phyloP scores from a whole-genome alignment of 257 asterid species.

The Nicotiana knightiana region DNA sequence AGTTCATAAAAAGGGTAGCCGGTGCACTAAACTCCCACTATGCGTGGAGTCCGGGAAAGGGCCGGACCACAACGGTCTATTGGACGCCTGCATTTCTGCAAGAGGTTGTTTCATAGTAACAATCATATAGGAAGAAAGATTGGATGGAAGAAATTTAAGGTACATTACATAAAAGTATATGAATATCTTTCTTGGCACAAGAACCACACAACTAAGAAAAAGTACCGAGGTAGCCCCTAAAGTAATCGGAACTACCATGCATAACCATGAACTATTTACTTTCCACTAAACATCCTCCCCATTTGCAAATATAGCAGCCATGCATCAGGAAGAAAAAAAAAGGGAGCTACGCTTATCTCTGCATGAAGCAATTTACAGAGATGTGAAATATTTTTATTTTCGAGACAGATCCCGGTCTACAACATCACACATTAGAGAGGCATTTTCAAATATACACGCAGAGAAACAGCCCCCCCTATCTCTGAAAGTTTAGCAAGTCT shows the following conservation, averaged over 20 bases:
- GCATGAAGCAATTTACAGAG: background rate
- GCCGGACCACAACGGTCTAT: too few species aligned
- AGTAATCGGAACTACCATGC: conserved; percentile 8
- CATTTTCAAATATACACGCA: conserved; percentile 2
- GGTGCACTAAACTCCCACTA: too few species aligned
- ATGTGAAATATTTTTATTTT: background rate
- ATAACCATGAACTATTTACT: conserved; percentile 9
- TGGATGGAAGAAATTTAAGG: background rate
- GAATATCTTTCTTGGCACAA: background rate
- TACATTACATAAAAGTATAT: background rate
- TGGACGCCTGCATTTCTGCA: too few species aligned
- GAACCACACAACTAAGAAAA: background rate
- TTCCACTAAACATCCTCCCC: background rate
- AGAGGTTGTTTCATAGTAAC: too few species aligned
- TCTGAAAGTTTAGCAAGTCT: conserved; percentile 3
- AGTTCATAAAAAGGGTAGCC: background rate
- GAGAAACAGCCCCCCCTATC: background rate
- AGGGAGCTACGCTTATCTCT: background rate
- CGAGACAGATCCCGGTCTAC: background rate
- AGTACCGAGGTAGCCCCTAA: background rate
- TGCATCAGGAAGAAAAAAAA: background rate
- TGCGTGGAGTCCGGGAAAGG: too few species aligned
- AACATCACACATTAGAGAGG: conserved; percentile 1
- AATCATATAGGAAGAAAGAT: background rate
- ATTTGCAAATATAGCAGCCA: background rate